Percentiles rank a stretch among this genome's conserved stretches.
Evolutionary conservation across 257 asterid genomes (phyloP).

Genomic region (Petunia axillaris): DNA sequence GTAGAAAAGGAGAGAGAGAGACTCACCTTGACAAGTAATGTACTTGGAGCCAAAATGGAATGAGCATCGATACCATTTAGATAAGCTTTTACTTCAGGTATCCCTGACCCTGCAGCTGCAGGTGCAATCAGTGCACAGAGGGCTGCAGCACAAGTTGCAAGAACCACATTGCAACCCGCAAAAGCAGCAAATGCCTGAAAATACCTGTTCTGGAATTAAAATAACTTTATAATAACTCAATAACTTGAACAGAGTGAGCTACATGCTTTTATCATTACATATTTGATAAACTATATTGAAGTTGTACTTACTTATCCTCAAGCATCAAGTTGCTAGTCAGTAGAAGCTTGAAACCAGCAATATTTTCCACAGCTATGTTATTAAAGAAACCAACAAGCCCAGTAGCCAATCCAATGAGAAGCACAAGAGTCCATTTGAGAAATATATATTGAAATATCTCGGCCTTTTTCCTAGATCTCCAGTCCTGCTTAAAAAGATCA

Average conservation of each 20-base stretch:
- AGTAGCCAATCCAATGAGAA: slow-evolving; percentile 80
- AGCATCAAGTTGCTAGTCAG: slow-evolving; percentile 67
- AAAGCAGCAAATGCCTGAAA: slow-evolving; percentile 61
- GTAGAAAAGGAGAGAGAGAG: not conserved
- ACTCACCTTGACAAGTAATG: slow-evolving; percentile 86
- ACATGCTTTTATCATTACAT: not conserved
- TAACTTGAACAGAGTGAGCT: slow-evolving; percentile 18
- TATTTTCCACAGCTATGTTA: slow-evolving; percentile 89
- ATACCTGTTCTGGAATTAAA: slow-evolving; percentile 58
- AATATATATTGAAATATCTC: slow-evolving; percentile 80
- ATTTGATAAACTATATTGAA: slow-evolving; percentile 3
- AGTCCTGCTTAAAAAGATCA: slow-evolving; percentile 90
- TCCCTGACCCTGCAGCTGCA: slow-evolving; percentile 99
- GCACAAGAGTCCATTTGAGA: slow-evolving; percentile 92
- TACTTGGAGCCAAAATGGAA: slow-evolving; percentile 95
- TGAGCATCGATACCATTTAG: slow-evolving; percentile 96
- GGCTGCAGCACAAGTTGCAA: slow-evolving; percentile 74
- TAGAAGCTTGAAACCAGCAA: slow-evolving; percentile 86
- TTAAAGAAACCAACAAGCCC: slow-evolving; percentile 86
- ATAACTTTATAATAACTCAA: slow-evolving; percentile 29
- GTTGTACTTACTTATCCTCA: slow-evolving; percentile 57
- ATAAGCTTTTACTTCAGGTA: slow-evolving; percentile 99
- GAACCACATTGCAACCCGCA: slow-evolving; percentile 63
- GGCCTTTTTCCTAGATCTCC: slow-evolving; percentile 85
- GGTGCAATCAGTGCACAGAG: slow-evolving; percentile 89